Conservation (phyloP, 192 early-diverging fungal genomes). For the Coemansia sp. region DNA sequence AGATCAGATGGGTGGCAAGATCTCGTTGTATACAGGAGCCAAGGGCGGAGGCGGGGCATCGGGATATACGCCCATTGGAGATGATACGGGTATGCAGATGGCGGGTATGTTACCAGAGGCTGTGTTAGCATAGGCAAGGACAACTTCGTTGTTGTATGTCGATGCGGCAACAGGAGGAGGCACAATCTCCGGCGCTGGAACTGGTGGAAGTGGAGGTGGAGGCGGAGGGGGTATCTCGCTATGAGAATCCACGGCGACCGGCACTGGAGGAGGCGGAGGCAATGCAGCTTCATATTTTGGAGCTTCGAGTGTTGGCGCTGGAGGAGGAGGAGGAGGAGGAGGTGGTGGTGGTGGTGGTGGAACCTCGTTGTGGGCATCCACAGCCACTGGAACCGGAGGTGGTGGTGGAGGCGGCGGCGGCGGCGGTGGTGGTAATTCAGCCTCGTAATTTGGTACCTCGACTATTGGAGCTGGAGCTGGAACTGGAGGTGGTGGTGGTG, state of each 20-base stretch:
- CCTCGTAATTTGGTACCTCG: neutral
- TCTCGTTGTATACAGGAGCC: conserved; percentile 39
- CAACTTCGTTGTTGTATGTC: conserved; percentile 22
- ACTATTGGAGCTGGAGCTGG: conserved; percentile 1
- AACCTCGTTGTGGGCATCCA: neutral
- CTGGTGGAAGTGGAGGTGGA: conserved; percentile 24
- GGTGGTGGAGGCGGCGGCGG: conserved; percentile 9
- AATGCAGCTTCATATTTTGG: conserved; percentile 25
- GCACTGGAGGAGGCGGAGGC: conserved; percentile 14
- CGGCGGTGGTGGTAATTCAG: neutral
- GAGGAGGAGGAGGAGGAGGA: conserved; percentile 11
- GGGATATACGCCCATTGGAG: conserved; percentile 20
- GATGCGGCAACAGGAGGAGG: conserved; percentile 17
- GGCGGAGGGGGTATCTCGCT: conserved; percentile 13
- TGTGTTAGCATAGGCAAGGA: conserved; percentile 50
- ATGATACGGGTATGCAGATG: conserved; percentile 46
- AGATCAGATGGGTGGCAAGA: conserved; percentile 23
- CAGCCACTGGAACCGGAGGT: conserved; percentile 7
- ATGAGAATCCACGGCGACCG: conserved; percentile 6
- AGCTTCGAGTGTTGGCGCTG: conserved; percentile 10
- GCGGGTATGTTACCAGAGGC: conserved; percentile 45
- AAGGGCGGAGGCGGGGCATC: conserved; percentile 12
- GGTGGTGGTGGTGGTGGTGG: conserved; percentile 23
- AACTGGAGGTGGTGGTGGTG: conserved; percentile 4
- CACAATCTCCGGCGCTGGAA: conserved; percentile 11